Evolutionary conservation across 2,329 filamentous ascomycete genomes (phyloP), one percentile per base, ranked within the genome.

Genomic region (Diaporthe australafricana): DNA sequence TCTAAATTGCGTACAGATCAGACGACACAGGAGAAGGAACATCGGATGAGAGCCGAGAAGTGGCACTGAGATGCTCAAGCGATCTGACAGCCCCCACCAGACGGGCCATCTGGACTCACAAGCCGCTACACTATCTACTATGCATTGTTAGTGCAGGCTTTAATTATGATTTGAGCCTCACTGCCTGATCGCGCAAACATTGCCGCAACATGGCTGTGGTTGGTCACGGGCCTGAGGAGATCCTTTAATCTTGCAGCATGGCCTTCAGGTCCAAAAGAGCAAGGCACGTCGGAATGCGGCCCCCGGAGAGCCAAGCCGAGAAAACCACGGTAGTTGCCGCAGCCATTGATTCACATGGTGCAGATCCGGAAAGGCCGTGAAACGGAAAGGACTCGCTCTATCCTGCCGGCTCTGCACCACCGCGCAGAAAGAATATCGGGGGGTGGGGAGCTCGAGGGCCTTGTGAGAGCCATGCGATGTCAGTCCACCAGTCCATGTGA

Each of bases 311-410:
- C 60, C 60, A 65, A 65, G 60, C 60, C 60, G 60, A 50, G 60
- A 20, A 65, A 38, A n/a, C 60, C 45, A 65, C 60, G 60, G 45
- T 38, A 50, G 30, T 50, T 65, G 60, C 60, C 60, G 60, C 60
- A 65, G 60, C 60, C 45, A 65, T 65, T 65, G 60, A 50, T 65
- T 65, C 60, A 65, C 45, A 50, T 50, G 42, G 45, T 45, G 60
- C 7, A 48, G 60, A 65, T 65, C 60, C 60, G 45, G 60, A 50
- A 38, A 30, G 45, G 14, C 60, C 60, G 60, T 65, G 60, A 65
- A 65, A 65, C 60, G 45, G 50, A 65, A 50, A 65, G 30, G 47
- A 8, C 14, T 65, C 12, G 60, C 60, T 30, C 60, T 20, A 32
- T 35, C 45, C 42, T 65, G 25, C 30, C 60, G 50, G 45, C 42